Evolutionary conservation across 2,329 filamentous ascomycete genomes (phyloP).

Genomic region (Claviceps capensis): DNA sequence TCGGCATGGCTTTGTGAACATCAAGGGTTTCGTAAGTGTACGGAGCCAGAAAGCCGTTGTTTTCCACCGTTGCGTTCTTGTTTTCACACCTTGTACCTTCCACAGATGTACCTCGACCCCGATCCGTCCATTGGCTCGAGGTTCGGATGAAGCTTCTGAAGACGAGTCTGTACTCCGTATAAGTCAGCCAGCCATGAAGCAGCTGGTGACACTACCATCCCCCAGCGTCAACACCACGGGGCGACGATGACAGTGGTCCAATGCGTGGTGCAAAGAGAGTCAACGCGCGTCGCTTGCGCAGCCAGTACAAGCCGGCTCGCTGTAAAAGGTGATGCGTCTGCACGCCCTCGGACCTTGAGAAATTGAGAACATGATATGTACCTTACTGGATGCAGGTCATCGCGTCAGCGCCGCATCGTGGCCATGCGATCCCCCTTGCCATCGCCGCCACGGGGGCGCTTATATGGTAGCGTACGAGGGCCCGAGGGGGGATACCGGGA

Average conservation of each 20-base stretch:
- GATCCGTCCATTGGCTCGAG: too few relatives aligned
- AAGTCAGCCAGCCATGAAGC: background rate
- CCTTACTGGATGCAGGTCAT: conserved; percentile 1
- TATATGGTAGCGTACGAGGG: too few relatives aligned
- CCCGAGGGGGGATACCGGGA: too few relatives aligned
- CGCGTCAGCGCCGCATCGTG: conserved; percentile 6
- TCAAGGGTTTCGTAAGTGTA: too few relatives aligned
- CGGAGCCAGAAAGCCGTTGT: too few relatives aligned
- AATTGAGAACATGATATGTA: background rate
- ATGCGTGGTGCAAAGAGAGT: background rate
- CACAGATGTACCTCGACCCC: too few relatives aligned
- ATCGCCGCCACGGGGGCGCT: too few relatives aligned
- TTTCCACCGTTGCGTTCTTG: too few relatives aligned
- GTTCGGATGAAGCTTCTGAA: too few relatives aligned
- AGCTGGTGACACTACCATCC: background rate
- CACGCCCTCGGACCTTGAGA: background rate
- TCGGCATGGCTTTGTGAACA: background rate
- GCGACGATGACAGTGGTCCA: background rate
- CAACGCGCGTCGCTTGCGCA: background rate
- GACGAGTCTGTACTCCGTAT: too few relatives aligned
- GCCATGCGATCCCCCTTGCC: conserved; percentile 7
- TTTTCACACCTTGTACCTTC: too few relatives aligned
- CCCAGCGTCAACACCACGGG: background rate
- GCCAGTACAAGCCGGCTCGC: background rate
- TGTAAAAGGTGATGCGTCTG: background rate